A percentile compares a stretch with the other conserved stretches of the same genome.
These are phyloP conservation scores for Fraxinus pennsylvanica DNA, from an alignment of 257 asterid species.

Conservation along the genomic window DNA sequence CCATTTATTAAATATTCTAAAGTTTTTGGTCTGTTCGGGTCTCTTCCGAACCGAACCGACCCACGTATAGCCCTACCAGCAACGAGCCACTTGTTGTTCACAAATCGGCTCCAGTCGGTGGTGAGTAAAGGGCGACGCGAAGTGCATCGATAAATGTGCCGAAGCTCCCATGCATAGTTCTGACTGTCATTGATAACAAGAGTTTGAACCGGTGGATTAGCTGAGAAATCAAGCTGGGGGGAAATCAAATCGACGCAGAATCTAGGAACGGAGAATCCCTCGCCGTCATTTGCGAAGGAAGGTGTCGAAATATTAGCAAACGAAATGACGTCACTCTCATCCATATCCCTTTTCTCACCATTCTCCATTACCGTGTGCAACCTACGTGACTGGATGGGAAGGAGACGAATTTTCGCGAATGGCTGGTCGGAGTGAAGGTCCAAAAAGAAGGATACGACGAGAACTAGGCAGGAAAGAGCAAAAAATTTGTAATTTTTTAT, in stretches of 20 bases:
- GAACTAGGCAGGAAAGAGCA: constrained; percentile 42
- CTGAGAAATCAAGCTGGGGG: constrained; percentile 46
- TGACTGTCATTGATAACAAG: constrained; percentile 36
- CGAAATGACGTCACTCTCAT: constrained; percentile 34
- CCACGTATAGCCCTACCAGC: constrained; percentile 30
- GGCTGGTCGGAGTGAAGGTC: constrained; percentile 43
- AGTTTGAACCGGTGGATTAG: constrained; percentile 57
- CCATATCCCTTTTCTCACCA: background rate
- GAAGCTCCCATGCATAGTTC: constrained; percentile 43
- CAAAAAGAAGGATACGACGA: constrained; percentile 39
- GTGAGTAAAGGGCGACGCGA: constrained; percentile 72
- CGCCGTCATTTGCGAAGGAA: constrained; percentile 71
- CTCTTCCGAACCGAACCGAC: too few species aligned
- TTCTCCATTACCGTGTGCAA: background rate
- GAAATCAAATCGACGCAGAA: constrained; percentile 57
- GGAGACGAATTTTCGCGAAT: constrained; percentile 19
- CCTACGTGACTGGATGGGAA: constrained; percentile 20
- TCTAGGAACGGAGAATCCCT: constrained; percentile 70
- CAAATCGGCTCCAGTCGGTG: constrained; percentile 24
- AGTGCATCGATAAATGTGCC: constrained; percentile 66
- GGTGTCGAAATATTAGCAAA: constrained; percentile 55
- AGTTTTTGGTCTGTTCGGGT: too few species aligned
- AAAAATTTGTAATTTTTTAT: background rate
- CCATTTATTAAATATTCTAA: too few species aligned
- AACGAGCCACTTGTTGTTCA: constrained; percentile 47